Evolutionary conservation across 805 yeast genomes (phyloP), one percentile per base, ranked within the genome.

Genomic region (Kodamaea lidongshanica): DNA sequence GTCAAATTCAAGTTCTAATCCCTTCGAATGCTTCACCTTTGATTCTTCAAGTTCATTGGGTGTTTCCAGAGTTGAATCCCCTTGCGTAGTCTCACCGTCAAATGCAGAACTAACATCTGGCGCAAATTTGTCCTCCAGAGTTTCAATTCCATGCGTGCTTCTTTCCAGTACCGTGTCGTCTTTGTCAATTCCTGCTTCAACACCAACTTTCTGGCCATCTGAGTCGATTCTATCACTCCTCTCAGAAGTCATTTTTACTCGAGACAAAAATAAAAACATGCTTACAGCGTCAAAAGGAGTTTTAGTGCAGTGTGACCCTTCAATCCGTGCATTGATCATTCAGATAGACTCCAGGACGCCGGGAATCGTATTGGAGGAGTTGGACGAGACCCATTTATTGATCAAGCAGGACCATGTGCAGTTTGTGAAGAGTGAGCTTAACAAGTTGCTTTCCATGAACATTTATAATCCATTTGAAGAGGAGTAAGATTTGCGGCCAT

Each of bases 331-430:
- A 0, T 64, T 89, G 28, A 84, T 89, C 2, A 58, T 89, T 13
- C 81, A 78, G 50, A 81, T 89, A 24, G 97, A 92, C 54, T 61
- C 85, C 0, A 73, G 75, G 16, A 59, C 68, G 20, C 80, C 84
- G 35, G 94, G 87, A 42, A 79, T 92, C 3, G 61, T 61, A 1
- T 42, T 65, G 14, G 77, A 80, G 55, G 97, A 92, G 45, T 67
- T 89, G 23, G 97, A 92, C 50, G 96, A 88, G 26, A 84, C 92
- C 1, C 97, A 92, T 54, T 56, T 89, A 12, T 63, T 92, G 38
- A 80, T 89, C 16, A 89, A 84, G 42, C 80, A 79, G 18, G 71
- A 74, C 21, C 82, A 79, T 56, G 83, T 89, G 2, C 79, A 75
- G 14, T 77, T 65, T 47, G 78, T 89, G 28, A 89, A 87, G 44